Evolutionary conservation across 768 basidiomycete genomes (phyloP).

Genomic region (Mycena amicta): DNA sequence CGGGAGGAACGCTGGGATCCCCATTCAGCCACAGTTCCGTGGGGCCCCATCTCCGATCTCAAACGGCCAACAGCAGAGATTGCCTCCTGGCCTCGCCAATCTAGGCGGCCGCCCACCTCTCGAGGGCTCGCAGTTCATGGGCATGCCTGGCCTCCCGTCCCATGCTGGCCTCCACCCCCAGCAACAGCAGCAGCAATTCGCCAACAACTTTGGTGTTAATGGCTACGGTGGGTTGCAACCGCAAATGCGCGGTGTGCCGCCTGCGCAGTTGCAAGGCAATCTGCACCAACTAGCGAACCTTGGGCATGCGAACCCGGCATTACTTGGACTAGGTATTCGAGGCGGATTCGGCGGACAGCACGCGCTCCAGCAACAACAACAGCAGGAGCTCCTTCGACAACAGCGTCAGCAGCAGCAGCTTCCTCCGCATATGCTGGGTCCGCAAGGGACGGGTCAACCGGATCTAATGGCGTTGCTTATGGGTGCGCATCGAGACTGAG

Average conservation of each 20-base stretch:
- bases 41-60: conserved; percentile 68
- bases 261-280: no score
- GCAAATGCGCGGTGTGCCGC: conserved; percentile 53
- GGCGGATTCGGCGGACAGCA: conserved; percentile 49
- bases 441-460: conserved; percentile 61
- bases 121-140: conserved; percentile 68
- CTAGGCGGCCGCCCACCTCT: conserved; percentile 82
- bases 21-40: conserved; percentile 65
- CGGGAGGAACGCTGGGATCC: conserved; percentile 54
- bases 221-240: conserved; percentile 48
- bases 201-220: conserved; percentile 48
- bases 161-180: no score
- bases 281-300: conserved; percentile 55
- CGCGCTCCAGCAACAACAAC: conserved; percentile 35
- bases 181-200: conserved; percentile 50
- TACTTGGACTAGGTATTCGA: conserved; percentile 52
- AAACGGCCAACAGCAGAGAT: conserved; percentile 53
- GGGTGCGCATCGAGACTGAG: conserved; percentile 75
- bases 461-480: conserved; percentile 86
- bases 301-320: conserved; percentile 59
- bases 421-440: conserved; percentile 53
- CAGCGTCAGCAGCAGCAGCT: conserved; percentile 57
- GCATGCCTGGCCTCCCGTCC: no score
- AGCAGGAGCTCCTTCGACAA: conserved; percentile 31
- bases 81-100: conserved; percentile 82